Percentiles rank a stretch among this genome's conserved stretches.
phyloP scores from a whole-genome alignment of 2,329 filamentous ascomycete genomes.

The Davidsoniella eucalypti region DNA sequence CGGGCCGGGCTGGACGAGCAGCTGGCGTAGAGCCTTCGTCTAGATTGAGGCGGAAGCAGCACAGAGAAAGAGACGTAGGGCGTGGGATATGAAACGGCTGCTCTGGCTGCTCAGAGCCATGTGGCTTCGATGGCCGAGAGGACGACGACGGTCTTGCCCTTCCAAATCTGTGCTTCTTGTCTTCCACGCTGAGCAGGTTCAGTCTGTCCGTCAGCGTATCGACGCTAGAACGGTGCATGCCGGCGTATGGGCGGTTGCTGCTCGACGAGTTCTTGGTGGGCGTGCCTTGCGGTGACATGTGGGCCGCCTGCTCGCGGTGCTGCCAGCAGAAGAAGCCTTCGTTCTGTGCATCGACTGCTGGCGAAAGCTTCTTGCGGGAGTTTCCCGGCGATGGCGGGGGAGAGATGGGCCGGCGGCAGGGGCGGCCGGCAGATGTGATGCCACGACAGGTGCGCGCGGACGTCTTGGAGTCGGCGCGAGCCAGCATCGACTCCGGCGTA shows the following conservation, averaged over 20 bases:
- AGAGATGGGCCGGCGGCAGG: conserved; percentile 56
- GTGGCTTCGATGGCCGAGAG: conserved; percentile 10
- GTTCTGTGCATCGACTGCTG: conserved; percentile 23
- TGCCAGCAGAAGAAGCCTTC: conserved; percentile 79
- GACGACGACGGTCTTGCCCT: conserved; percentile 15
- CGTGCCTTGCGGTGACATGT: conserved; percentile 27
- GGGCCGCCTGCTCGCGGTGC: conserved; percentile 69
- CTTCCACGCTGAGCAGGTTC: conserved; percentile 52
- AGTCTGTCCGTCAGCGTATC: conserved; percentile 74
- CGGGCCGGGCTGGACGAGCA: neutral
- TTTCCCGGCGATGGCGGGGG: conserved; percentile 18
- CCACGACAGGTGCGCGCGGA: conserved; percentile 75
- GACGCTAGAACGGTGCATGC: conserved; percentile 57
- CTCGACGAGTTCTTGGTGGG: conserved; percentile 21
- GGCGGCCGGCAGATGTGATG: conserved; percentile 64
- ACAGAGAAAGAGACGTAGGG: conserved; percentile 4
- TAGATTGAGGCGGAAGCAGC: conserved; percentile 6
- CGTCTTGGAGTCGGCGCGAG: conserved; percentile 70
- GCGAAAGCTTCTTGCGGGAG: conserved; percentile 8
- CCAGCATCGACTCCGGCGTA: conserved; percentile 9
- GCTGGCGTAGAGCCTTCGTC: neutral
- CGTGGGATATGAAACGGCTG: neutral
- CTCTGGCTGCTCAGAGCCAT: neutral
- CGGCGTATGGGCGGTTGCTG: conserved; percentile 8
- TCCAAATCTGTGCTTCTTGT: conserved; percentile 21